A percentile compares a stretch with the other conserved stretches of the same genome.
Conservation (phyloP, 495 filamentous ascomycete genomes). For the Penicillium canariense region DNA sequence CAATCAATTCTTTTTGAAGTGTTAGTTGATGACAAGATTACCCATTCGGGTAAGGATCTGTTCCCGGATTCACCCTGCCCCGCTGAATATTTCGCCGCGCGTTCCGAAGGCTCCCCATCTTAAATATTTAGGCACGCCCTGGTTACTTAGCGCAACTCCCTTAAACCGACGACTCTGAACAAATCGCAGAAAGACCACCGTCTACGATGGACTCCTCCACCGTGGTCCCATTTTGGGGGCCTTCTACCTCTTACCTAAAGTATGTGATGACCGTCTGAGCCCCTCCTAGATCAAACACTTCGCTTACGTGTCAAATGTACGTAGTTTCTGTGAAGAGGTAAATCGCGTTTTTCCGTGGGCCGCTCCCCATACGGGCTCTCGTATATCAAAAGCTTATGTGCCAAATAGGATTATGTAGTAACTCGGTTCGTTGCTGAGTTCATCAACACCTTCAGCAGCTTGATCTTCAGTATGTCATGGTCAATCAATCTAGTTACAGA, state of each 20-base stretch:
- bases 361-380: not conserved
- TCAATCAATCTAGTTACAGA: not conserved
- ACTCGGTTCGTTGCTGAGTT: conserved; percentile 36
- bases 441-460: conserved; percentile 35
- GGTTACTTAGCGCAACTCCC: not conserved
- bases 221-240: conserved; percentile 27
- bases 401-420: conserved; percentile 29
- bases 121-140: not conserved
- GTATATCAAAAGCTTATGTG: not conserved
- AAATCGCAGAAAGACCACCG: not conserved
- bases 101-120: not conserved
- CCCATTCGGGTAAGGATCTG: conserved; percentile 1
- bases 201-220: not conserved
- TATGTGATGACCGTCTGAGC: conserved; percentile 11
- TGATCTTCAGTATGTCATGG: conserved; percentile 24
- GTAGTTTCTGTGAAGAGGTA: conserved; percentile 39
- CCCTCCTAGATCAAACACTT: not conserved
- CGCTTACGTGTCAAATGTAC: conserved; percentile 1
- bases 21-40: too few species aligned
- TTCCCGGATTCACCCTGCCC: not conserved
- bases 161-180: not conserved
- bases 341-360: not conserved
- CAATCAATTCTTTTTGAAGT: too few species aligned
- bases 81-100: not conserved
- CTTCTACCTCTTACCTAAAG: conserved; percentile 34